A percentile compares a stretch with the other conserved stretches of the same genome.
These are phyloP conservation scores for Phyllosticta paracitricarpa DNA, from an alignment of 2,329 filamentous ascomycete species.

Conservation along the genomic window DNA sequence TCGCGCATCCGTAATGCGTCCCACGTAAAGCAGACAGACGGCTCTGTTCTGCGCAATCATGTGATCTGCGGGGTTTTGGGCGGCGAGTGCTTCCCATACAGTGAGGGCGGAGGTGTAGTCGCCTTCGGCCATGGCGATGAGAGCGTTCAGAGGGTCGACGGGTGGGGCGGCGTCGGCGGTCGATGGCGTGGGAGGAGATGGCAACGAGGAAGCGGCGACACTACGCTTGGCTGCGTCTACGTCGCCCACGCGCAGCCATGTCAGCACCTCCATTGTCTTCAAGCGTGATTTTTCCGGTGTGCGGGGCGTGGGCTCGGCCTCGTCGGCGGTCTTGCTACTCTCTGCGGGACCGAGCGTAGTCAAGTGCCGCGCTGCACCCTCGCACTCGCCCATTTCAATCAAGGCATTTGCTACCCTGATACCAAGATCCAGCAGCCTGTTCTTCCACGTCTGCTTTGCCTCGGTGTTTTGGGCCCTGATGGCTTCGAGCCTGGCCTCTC, in stretches of 20 bases:
- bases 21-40: constrained; percentile 74
- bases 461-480: constrained; percentile 38
- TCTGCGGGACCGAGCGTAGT: constrained; percentile 41
- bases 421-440: constrained; percentile 64
- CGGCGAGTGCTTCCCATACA: constrained; percentile 48
- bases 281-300: constrained; percentile 23
- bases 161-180: constrained; percentile 5
- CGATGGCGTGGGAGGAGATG: constrained; percentile 3
- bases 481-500: constrained; percentile 60
- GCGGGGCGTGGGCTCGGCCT: constrained; percentile 14
- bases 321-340: constrained; percentile 36
- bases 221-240: constrained; percentile 53
- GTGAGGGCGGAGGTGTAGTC: constrained; percentile 55
- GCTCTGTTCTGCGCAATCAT: constrained; percentile 75
- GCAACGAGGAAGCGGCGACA: constrained; percentile 26
- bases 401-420: constrained; percentile 54
- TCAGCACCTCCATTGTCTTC: constrained; percentile 45
- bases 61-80: constrained; percentile 44
- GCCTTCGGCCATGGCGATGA: constrained; percentile 71
- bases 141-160: constrained; percentile 48
- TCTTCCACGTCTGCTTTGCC: constrained; percentile 58
- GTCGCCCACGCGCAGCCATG: constrained; percentile 74
- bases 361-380: constrained; percentile 68
- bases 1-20: constrained; percentile 55
- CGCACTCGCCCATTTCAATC: constrained; percentile 79